Percentiles rank a stretch among this genome's conserved stretches.
Conservation (phyloP, 1,284 basidiomycete genomes). For the Caloboletus firmus region DNA sequence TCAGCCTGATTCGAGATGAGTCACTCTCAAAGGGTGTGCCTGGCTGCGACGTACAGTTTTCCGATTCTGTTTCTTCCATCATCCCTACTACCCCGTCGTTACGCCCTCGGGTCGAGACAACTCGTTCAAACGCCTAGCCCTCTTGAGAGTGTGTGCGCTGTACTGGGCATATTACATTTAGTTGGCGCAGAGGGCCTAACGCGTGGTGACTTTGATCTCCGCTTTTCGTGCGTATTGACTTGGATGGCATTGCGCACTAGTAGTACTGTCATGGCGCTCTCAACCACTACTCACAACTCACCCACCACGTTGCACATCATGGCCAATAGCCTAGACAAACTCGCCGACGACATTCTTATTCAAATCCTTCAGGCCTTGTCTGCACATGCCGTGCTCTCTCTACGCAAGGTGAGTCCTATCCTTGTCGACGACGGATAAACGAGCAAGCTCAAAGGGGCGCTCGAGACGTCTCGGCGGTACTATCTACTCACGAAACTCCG, state of each 20-base stretch:
- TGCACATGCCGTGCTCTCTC: conserved; percentile 15
- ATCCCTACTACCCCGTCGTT: not conserved
- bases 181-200: not conserved
- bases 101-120: not conserved
- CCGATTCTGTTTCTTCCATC: not conserved
- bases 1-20: conserved; percentile 15
- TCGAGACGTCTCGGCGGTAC: conserved; percentile 30
- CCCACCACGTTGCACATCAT: not conserved
- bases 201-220: not conserved
- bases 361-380: conserved; percentile 19
- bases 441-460: not conserved
- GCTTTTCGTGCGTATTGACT: conserved; percentile 3
- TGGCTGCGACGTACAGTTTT: not conserved
- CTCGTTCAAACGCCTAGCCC: not conserved
- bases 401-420: conserved; percentile 23
- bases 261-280: conserved; percentile 9
- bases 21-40: not conserved
- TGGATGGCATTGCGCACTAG: not conserved
- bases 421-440: not conserved
- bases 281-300: not conserved
- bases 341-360: conserved; percentile 29
- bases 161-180: not conserved
- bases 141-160: not conserved
- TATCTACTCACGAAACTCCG: conserved; percentile 29
- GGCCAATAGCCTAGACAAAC: conserved; percentile 20